phyloP scores from a whole-genome alignment of 495 filamentous ascomycete species.

The Podospora pseudocomata region DNA sequence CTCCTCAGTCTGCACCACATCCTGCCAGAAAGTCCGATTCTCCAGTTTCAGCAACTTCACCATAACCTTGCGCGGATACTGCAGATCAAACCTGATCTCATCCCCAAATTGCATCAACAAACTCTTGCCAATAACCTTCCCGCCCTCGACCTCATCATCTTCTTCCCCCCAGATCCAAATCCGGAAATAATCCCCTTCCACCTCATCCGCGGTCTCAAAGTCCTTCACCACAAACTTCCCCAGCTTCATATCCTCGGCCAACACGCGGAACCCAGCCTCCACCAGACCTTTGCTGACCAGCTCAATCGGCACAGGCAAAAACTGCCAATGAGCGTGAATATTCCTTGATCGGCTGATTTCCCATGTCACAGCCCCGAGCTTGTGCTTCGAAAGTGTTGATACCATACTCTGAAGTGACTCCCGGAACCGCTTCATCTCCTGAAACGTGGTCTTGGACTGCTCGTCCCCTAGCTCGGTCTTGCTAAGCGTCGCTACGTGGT shows the following conservation, averaged over 20 bases:
- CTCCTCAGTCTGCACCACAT: conserved; percentile 68
- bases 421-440: conserved; percentile 79
- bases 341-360: conserved; percentile 75
- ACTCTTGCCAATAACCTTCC: conserved; percentile 39
- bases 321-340: conserved; percentile 93
- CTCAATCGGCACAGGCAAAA: conserved; percentile 68
- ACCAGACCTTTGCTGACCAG: conserved; percentile 65
- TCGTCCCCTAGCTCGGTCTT: conserved; percentile 52
- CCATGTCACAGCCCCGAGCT: conserved; percentile 81
- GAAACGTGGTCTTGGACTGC: conserved; percentile 54
- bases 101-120: conserved; percentile 47
- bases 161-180: conserved; percentile 70
- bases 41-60: conserved; percentile 81
- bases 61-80: conserved; percentile 72
- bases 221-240: conserved; percentile 51
- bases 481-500: conserved; percentile 56
- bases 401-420: conserved; percentile 68
- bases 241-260: conserved; percentile 73
- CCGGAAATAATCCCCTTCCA: conserved; percentile 74
- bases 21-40: conserved; percentile 70
- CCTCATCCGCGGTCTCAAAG: conserved; percentile 36
- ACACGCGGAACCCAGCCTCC: conserved; percentile 77
- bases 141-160: conserved; percentile 17
- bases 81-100: conserved; percentile 53
- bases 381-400: conserved; percentile 46